phyloP scores from a whole-genome alignment of 257 asterid species.

The Capsicum pubescens region DNA sequence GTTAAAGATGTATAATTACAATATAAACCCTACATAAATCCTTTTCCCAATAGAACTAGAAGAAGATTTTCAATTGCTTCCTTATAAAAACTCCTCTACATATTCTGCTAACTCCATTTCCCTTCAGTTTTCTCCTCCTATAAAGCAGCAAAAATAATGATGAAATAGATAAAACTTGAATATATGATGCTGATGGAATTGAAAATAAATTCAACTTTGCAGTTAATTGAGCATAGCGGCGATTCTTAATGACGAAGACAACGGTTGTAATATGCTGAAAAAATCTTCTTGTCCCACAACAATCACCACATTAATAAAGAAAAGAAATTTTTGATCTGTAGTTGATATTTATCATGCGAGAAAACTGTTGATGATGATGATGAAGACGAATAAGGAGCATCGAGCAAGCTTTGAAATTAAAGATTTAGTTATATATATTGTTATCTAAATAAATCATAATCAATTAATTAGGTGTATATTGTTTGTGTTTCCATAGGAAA shows the following conservation, averaged over 20 bases:
- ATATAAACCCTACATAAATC: background rate
- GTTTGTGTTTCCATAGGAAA: no score
- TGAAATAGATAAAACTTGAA: background rate
- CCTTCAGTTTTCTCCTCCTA: background rate
- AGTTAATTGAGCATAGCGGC: conserved; percentile 46
- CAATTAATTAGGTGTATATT: no score
- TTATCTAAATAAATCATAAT: no score
- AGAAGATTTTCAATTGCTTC: background rate
- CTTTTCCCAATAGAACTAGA: background rate
- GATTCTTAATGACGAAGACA: conserved; percentile 16
- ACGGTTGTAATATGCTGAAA: background rate
- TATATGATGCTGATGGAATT: conserved; percentile 22
- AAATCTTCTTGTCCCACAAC: background rate
- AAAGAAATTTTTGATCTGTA: background rate
- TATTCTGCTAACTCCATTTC: background rate
- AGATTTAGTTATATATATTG: no score
- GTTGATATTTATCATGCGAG: no score
- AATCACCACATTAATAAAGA: background rate
- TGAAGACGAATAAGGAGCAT: background rate
- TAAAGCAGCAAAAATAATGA: background rate
- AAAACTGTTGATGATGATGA: background rate
- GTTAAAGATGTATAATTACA: background rate
- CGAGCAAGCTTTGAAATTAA: background rate
- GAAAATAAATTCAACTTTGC: conserved; percentile 44
- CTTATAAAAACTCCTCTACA: background rate